These are phyloP conservation scores for Sclerotinia minor DNA, from an alignment of 2,329 filamentous ascomycete genomes.

Conservation along the genomic window DNA sequence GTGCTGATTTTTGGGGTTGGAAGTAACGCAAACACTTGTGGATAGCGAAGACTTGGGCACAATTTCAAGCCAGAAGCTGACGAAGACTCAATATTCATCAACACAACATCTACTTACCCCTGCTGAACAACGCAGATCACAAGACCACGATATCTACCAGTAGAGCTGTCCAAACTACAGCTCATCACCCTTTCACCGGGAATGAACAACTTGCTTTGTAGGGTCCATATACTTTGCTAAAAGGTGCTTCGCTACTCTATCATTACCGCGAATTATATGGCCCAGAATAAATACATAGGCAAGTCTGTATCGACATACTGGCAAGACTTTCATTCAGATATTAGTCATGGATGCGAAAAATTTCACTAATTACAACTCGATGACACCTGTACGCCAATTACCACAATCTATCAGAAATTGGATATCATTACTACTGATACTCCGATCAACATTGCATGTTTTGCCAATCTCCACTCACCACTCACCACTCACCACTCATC, in stretches of 20 bases:
- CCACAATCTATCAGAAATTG: slow-evolving; percentile 5
- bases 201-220: slow-evolving; percentile 10
- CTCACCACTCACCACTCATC: background rate
- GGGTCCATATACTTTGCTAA: background rate
- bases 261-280: background rate
- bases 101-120: slow-evolving; percentile 6
- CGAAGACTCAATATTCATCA: too few relatives aligned
- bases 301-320: slow-evolving; percentile 12
- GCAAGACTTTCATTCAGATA: background rate
- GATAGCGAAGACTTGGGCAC: too few relatives aligned
- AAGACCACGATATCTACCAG: background rate
- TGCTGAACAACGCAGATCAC: background rate
- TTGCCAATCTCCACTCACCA: background rate
- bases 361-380: background rate
- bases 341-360: slow-evolving; percentile 2
- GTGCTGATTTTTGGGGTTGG: too few relatives aligned
- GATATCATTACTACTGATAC: background rate
- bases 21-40: too few relatives aligned
- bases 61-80: too few relatives aligned
- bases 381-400: background rate
- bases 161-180: background rate
- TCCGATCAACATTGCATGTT: background rate
- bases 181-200: background rate
- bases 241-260: background rate
- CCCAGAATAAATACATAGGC: background rate